phyloP scores from a whole-genome alignment of 1,139 yeast species.

The Saccharomycopsis hybrid region DNA sequence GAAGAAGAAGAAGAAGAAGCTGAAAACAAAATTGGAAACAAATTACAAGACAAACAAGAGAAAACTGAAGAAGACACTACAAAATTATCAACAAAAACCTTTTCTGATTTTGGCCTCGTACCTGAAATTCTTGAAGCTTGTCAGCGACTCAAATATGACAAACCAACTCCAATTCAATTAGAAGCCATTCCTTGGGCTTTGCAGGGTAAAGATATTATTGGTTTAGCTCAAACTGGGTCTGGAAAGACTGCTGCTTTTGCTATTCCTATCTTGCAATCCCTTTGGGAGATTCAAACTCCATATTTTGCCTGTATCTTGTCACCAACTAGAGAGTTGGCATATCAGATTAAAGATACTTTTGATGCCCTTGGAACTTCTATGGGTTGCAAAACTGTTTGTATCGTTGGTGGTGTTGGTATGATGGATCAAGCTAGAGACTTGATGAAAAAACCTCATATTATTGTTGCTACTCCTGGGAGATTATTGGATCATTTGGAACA shows the following conservation, averaged over 20 bases:
- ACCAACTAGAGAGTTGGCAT: slow-evolving; percentile 96
- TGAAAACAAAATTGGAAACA: no score
- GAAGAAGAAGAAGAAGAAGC: slow-evolving; percentile 11
- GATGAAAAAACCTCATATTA: slow-evolving; percentile 87
- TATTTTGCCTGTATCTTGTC: slow-evolving; percentile 86
- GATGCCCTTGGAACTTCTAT: slow-evolving; percentile 86
- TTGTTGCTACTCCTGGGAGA: slow-evolving; percentile 97
- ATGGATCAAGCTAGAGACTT: slow-evolving; percentile 95
- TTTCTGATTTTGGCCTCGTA: slow-evolving; percentile 53
- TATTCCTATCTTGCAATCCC: slow-evolving; percentile 81
- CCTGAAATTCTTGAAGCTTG: slow-evolving; percentile 82
- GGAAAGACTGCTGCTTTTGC: slow-evolving; percentile 88
- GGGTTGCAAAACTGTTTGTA: slow-evolving; percentile 83
- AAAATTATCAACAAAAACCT: slow-evolving; percentile 20
- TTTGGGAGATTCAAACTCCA: slow-evolving; percentile 85
- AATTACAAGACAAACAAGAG: slow-evolving; percentile 24
- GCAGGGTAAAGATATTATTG: slow-evolving; percentile 76
- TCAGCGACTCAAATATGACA: slow-evolving; percentile 53
- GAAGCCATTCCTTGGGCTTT: slow-evolving; percentile 90
- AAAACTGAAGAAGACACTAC: slow-evolving; percentile 19
- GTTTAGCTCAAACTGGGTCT: slow-evolving; percentile 78
- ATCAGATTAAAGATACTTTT: slow-evolving; percentile 91
- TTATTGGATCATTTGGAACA: slow-evolving; percentile 92
- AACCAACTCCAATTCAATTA: slow-evolving; percentile 87
- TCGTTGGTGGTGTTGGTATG: slow-evolving; percentile 98